These are phyloP conservation scores for Stemphylium lycopersici DNA, from an alignment of 2,329 filamentous ascomycete genomes.

Conservation along the genomic window DNA sequence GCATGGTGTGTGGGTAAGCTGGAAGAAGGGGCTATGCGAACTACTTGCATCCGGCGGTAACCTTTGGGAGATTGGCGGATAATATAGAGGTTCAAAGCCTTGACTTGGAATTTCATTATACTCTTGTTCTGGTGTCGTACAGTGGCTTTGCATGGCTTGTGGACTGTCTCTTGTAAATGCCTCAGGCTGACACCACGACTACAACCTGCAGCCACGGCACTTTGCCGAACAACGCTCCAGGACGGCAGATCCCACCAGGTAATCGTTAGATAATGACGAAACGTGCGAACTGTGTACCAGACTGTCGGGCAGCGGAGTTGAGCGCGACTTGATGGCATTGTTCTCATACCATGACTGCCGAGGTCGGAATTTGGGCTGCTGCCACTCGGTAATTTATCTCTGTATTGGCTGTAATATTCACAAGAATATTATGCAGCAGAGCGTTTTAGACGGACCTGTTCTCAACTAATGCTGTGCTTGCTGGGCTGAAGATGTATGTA, in stretches of 20 bases:
- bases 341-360: background rate
- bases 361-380: slow-evolving; percentile 5
- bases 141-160: no score
- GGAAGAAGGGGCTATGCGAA: slow-evolving; percentile 8
- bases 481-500: background rate
- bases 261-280: background rate
- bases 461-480: background rate
- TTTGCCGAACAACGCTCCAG: slow-evolving; percentile 1
- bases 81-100: no score
- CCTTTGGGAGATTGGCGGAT: background rate
- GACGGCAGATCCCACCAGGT: background rate
- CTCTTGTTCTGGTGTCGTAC: no score
- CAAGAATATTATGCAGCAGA: background rate
- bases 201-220: slow-evolving; percentile 10
- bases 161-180: no score
- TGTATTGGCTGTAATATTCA: background rate
- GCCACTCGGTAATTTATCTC: background rate
- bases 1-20: background rate
- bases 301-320: slow-evolving; percentile 17
- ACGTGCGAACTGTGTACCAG: slow-evolving; percentile 11
- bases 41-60: background rate
- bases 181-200: background rate
- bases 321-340: slow-evolving; percentile 12
- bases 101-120: background rate
- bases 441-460: background rate